Conservation (phyloP, 2,329 filamentous ascomycete genomes). For the Hymenoscyphus repandus region DNA sequence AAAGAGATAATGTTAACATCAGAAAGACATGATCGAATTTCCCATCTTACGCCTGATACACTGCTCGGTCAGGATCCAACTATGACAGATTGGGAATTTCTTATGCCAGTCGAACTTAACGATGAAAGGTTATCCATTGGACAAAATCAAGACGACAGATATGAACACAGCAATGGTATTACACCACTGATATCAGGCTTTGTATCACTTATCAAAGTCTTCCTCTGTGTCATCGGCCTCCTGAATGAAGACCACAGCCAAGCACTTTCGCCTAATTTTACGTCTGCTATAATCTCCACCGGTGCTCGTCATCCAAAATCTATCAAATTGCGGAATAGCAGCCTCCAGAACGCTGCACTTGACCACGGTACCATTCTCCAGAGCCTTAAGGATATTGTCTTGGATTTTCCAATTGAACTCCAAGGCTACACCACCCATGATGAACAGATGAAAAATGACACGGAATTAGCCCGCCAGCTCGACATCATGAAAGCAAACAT, state of each 20-base stretch:
- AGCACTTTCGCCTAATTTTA: neutral
- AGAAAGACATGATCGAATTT: slow-evolving; percentile 11
- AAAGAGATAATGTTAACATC: neutral
- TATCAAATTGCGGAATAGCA: neutral
- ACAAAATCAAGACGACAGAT: neutral
- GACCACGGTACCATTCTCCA: neutral
- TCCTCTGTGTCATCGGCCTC: slow-evolving; percentile 9
- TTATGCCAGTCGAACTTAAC: slow-evolving; percentile 17
- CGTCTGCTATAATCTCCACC: neutral
- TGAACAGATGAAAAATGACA: neutral
- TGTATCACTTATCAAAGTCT: slow-evolving; percentile 20
- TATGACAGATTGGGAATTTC: slow-evolving; percentile 22
- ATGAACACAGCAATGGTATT: neutral
- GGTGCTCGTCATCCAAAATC: slow-evolving; percentile 4
- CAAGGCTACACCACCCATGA: neutral
- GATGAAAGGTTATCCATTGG: slow-evolving; percentile 12
- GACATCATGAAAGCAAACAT: slow-evolving; percentile 26
- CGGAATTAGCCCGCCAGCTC: slow-evolving; percentile 6
- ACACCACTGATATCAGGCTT: slow-evolving; percentile 19
- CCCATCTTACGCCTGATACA: slow-evolving; percentile 15
- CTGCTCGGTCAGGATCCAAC: slow-evolving; percentile 20
- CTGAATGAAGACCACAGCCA: neutral
- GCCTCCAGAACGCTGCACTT: neutral
- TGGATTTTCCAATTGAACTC: slow-evolving; percentile 2
- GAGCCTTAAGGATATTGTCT: neutral